phyloP scores from a whole-genome alignment of 257 asterid genomes.

The Thymus mandschuricus region DNA sequence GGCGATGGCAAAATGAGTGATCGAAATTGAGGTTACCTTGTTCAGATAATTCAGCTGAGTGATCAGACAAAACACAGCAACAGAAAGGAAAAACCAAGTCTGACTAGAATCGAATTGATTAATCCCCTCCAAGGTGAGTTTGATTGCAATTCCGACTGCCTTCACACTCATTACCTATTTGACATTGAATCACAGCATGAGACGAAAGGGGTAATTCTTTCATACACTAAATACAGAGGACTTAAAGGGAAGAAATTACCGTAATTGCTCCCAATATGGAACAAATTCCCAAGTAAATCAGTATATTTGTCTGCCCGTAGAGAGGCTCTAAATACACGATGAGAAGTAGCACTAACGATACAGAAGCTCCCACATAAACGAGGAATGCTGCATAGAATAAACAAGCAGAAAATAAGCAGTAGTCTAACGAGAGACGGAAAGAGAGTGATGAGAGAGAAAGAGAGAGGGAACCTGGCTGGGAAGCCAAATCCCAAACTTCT shows the following conservation, averaged over 20 bases:
- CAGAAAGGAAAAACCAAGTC: conserved; percentile 79
- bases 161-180: conserved; percentile 85
- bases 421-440: not conserved
- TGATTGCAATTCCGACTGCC: conserved; percentile 90
- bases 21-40: conserved; percentile 53
- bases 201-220: conserved; percentile 3
- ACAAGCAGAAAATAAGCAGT: conserved; percentile 28
- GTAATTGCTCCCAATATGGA: conserved; percentile 74
- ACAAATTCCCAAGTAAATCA: conserved; percentile 70
- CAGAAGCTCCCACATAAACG: conserved; percentile 51
- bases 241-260: conserved; percentile 39
- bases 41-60: conserved; percentile 84
- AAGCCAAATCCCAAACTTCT: conserved; percentile 70
- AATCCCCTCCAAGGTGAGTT: conserved; percentile 81
- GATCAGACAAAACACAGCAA: conserved; percentile 65
- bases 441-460: not conserved
- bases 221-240: not conserved
- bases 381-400: conserved; percentile 58
- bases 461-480: conserved; percentile 51
- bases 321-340: conserved; percentile 66
- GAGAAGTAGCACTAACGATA: conserved; percentile 53
- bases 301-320: conserved; percentile 64
- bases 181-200: conserved; percentile 7
- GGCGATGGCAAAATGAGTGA: not conserved
- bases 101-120: conserved; percentile 71